Evolutionary conservation across 192 early-diverging fungal genomes (phyloP).

Genomic region (Entomortierella beljakovae): DNA sequence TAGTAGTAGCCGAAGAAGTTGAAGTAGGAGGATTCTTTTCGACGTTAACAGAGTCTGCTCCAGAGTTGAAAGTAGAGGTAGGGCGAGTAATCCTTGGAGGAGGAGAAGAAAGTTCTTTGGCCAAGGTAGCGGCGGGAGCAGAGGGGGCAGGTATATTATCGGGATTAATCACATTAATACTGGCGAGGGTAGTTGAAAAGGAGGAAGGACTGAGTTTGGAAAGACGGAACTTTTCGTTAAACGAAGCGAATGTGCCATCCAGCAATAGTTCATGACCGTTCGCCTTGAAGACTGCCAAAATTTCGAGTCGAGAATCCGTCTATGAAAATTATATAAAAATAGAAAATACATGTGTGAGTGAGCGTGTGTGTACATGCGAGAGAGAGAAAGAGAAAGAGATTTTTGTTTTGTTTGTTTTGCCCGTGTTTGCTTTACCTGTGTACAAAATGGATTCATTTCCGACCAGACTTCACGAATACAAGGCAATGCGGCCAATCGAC

Average conservation of each 20-base stretch:
- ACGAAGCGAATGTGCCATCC: conserved; percentile 63
- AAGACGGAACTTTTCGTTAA: conserved; percentile 52
- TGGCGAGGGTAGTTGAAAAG: conserved; percentile 17
- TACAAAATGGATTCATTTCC: conserved; percentile 65
- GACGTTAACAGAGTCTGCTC: not conserved
- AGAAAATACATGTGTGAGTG: too few relatives aligned
- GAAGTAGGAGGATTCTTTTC: not conserved
- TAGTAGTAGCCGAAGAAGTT: not conserved
- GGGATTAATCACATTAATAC: conserved; percentile 29
- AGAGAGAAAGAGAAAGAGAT: too few relatives aligned
- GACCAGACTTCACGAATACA: conserved; percentile 64
- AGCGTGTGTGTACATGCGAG: too few relatives aligned
- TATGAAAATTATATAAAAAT: too few relatives aligned
- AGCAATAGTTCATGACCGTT: conserved; percentile 59
- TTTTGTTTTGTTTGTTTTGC: too few relatives aligned
- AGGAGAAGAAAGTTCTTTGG: conserved; percentile 12
- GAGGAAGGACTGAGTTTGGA: conserved; percentile 26
- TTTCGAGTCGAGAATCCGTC: conserved; percentile 61
- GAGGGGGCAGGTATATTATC: conserved; percentile 44
- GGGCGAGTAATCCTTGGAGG: not conserved
- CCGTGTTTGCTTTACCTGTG: conserved; percentile 60
- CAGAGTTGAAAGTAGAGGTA: not conserved
- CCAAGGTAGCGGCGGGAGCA: conserved; percentile 9
- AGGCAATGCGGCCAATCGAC: conserved; percentile 59
- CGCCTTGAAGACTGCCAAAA: conserved; percentile 59